Base-by-base conservation (phyloP, 257 asterid species). In the Paulownia fortunei region DNA sequence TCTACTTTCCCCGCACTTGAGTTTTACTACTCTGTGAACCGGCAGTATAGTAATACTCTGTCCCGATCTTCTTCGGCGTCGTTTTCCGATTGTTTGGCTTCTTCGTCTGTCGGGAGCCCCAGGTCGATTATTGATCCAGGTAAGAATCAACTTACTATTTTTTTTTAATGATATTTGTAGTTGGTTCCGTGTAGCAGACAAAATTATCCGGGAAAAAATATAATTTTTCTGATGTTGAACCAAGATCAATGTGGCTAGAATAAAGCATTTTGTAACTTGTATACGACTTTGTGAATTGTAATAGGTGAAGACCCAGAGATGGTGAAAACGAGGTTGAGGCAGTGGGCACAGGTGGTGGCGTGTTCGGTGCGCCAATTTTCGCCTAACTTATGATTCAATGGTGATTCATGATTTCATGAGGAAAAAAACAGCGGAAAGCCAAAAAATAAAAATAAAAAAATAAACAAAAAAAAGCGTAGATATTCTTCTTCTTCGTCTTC, bases 341-440 rank as follows among this genome's bases (percentile, higher is more conserved):
- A 89, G 24, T 94, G 98, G 98, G 97, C 97, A 58, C 88, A 89
- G 77, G 88, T 88, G 80, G 98, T 94, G 76, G 97, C 94, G 76
- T 87, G 91, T 84, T 80, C 89, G 27, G 88, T 86, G 75, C 92
- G 89, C 8, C 86, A 81, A 69, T 55, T 75, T 37, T 32, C 86
- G 13, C 85, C 88, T 18, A 84, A 75, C 76, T 65, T 8, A 61
- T 72, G 82, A 77, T 34, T 68, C 42, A 24, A 63, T 36, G 61
- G 30, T 34, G 58, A 71, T 18, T 73, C 79, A 24, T 32, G 58
- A 49, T 71, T 39, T 64, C 52, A 56, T 72, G 76, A n/a, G 64
- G 11, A 13, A 19, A 56, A 73, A 15, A 13, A 16, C 15, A 49
- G 19, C 26, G 23, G 23, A 66, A 63, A 27, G 24, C 23, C 21